Base-by-base conservation (phyloP, 2,329 filamentous ascomycete genomes). In the Beauveria scarabaeidicola region DNA sequence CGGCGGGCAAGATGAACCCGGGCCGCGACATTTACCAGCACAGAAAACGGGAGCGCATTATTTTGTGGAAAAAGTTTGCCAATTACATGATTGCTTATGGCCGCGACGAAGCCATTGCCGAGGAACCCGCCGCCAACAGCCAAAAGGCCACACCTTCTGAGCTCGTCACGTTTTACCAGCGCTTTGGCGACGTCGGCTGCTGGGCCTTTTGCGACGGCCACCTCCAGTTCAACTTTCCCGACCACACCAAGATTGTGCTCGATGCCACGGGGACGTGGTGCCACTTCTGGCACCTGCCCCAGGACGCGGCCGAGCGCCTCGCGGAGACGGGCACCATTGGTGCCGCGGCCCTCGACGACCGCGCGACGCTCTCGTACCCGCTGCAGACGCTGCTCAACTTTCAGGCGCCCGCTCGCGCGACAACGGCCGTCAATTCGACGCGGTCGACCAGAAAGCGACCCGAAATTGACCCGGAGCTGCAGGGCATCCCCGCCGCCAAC, bases 211-310 rank as follows among this genome's bases (percentile, higher is more conserved):
- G 82, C 59, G 89, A 93, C 69, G 90, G 90, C 2, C 88, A 90
- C 66, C 80, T 92, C 64, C 89, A 91, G 82, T 89, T 93, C 74
- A 93, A 94, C 74, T 94, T 94, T 71, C 89, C 90, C 2, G 90
- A 94, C 66, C 90, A 94, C 71, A 93, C 90, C 61, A 94, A 94
- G 74, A 82, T 94, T 58, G 87, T 93, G 13, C 75, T 94, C 27
- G 89, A 90, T 61, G 76, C 86, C 1, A 83, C 87, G 32, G 89
- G 88, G n/a, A 84, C 81, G 1, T 88, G 85, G 79, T 87, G 88
- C 65, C 87, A 90, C 69, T 90, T 91, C 69, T 89, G 89, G 75
- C 87, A 90, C 67, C 82, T 92, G 21, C 84, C 88, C 0, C 76
- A 84, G n/a, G 83, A 88, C 61, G 89, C 88, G 1, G 85, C 88